These are phyloP conservation scores for Metahyphopichia silvanorum DNA, from an alignment of 805 yeast genomes.

Conservation along the genomic window DNA sequence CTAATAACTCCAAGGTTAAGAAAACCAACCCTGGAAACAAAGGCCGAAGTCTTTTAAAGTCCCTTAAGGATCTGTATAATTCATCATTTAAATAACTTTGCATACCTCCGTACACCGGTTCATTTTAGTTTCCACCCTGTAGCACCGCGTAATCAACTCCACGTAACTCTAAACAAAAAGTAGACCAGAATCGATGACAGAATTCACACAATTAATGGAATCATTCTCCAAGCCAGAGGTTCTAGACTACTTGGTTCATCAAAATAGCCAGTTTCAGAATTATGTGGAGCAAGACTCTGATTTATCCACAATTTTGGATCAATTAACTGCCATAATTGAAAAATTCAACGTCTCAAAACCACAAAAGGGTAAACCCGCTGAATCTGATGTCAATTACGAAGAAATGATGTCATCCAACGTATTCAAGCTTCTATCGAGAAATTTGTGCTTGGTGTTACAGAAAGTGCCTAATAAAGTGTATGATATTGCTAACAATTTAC, in stretches of 20 bases:
- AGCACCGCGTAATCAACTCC: no score
- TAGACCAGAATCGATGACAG: no score
- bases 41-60: constrained; percentile 5
- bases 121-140: no score
- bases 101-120: no score
- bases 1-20: neutral
- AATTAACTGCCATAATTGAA: constrained; percentile 24
- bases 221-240: constrained; percentile 15
- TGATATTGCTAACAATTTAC: constrained; percentile 34
- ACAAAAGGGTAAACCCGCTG: constrained; percentile 4
- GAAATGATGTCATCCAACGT: constrained; percentile 13
- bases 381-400: constrained; percentile 1
- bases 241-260: constrained; percentile 16
- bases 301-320: constrained; percentile 12
- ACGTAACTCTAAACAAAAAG: no score
- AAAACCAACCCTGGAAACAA: constrained; percentile 2
- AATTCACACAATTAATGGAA: neutral
- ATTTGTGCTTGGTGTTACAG: constrained; percentile 21
- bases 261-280: constrained; percentile 15
- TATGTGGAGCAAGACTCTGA: constrained; percentile 8
- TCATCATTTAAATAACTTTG: no score
- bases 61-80: no score
- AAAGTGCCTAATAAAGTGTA: constrained; percentile 31
- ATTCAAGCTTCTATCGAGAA: constrained; percentile 26
- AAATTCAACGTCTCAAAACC: constrained; percentile 14